These are phyloP conservation scores for Lentinula aciculospora DNA, from an alignment of 768 basidiomycete species.

Conservation along the genomic window DNA sequence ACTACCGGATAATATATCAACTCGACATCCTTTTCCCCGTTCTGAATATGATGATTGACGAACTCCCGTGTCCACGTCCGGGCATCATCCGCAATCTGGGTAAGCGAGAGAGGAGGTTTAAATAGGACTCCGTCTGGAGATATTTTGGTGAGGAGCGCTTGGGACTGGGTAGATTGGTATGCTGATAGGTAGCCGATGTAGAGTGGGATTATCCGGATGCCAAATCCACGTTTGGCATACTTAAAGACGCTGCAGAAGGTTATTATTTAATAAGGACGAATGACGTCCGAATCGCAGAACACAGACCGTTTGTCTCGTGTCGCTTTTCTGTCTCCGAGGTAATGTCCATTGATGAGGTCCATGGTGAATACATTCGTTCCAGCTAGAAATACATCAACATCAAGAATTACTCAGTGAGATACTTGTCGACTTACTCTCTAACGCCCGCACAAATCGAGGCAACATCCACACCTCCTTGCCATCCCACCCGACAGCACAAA, in stretches of 20 bases:
- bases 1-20: conserved; percentile 3
- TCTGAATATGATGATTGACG: conserved; percentile 8
- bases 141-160: neutral
- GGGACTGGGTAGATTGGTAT: neutral
- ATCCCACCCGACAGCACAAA: conserved; percentile 12
- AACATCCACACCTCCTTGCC: conserved; percentile 12
- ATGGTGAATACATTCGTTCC: conserved; percentile 13
- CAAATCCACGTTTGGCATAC: conserved; percentile 14
- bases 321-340: conserved; percentile 13
- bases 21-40: neutral
- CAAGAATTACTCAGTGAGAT: neutral
- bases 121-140: conserved; percentile 4
- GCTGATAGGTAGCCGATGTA: conserved; percentile 11
- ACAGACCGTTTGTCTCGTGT: conserved; percentile 11
- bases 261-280: neutral
- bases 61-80: conserved; percentile 8
- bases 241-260: conserved; percentile 10
- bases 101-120: neutral
- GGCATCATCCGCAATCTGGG: neutral
- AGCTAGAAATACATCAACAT: neutral
- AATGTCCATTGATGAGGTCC: conserved; percentile 14
- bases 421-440: conserved; percentile 11
- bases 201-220: conserved; percentile 12
- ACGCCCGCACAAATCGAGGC: conserved; percentile 11
- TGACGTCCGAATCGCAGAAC: neutral